Base-by-base conservation (phyloP, 345 rosid species). In the Angophora floribunda region DNA sequence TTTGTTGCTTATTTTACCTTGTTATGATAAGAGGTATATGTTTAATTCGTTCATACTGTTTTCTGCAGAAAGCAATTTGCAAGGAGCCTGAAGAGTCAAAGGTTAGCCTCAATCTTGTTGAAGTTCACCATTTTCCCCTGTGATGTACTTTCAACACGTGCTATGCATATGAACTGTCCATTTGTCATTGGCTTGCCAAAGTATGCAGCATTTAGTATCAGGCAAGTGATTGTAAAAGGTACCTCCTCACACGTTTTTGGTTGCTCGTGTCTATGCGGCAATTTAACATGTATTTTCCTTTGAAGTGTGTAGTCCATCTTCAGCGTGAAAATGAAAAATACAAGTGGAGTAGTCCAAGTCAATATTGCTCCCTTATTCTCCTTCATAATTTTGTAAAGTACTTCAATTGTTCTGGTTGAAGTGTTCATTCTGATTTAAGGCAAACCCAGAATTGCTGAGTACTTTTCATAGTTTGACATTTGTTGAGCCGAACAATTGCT, bases 41-140 rank as follows among this genome's bases (percentile, higher is more conserved):
- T 41, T 26, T 75, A 75, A 75, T 75, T 51, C 28, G 32, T 51
- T 41, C 52, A 21, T 51, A 85, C 15, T 30, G 44, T 52, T 70
- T 87, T 89, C 90, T 91, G 93, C 96, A 97, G 99, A 95, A 96
- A 96, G 90, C 98, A 26, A 93, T 97, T 36, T 92, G 90, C 90
- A 95, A 92, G 90, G 99, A 97, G 90, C 96, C 98, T 89, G 93
- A 94, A 85, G 97, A 94, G 55, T 96, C 98, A 61, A 94, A 96
- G 98, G 99, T 96, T 92, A 63, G 93, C 79, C 87, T 88, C 87
- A 75, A 24, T 85, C 85, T 65, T 82, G 13, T 87, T 36, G 51
- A 50, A 44, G 45, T 47, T 87, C 16, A n/a, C 45, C 88, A 86
- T 85, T 59, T 85, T 75, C 49, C 49, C 14, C 49, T 9, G 16